Evolutionary conservation across 78 protist genomes (phyloP), one percentile per base, ranked within the genome.

Genomic region (Dictyostelium capitatum): DNA sequence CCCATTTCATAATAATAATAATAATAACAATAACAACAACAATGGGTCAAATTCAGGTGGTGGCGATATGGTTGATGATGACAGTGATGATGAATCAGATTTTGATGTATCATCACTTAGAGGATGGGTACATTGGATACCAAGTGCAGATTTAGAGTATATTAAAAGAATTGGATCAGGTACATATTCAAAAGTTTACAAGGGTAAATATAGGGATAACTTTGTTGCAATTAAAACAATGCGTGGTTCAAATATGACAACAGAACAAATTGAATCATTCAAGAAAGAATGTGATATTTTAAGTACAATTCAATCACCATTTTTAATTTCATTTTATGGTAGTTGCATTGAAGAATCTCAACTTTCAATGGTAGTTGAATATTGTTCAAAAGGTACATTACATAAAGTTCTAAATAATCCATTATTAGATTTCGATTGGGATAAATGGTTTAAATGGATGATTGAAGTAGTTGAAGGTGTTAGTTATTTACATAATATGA

Each of bases 321-420:
- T 51, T 25, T 41, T 92, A 12, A 87, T 92, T 37, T 59, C 81
- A 12, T 92, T 92, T 59, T 75, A 80, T 64, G 96, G 96, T 11
- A 56, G 80, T 19, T 83, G 92, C 25, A 70, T 80, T 30, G 90
- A 82, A 50, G 90, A 80, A 23, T 47, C 57, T 50, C 93, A 90
- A 32, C 50, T 96, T 8, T 53, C 67, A 23, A 57, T 96, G 89
- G 97, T 96, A 0, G 95, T 95, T 6, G 97, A 96, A 46, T 94
- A 92, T 37, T 73, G 95, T 69, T n/a, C 75, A 14, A 77, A 77
- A 20, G 97, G 97, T 37, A 75, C 95, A 43, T 77, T 96, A 8
- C 79, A 80, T 69, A 80, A 62, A 23, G 83, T 89, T 9, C 77
- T 96, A 12, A 91, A 89, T 20, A 62, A 64, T 15, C 59, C 46